A percentile compares a stretch with the other conserved stretches of the same genome.
These are phyloP conservation scores for Jamesozyma piceae DNA, from an alignment of 805 yeast genomes.

Conservation along the genomic window DNA sequence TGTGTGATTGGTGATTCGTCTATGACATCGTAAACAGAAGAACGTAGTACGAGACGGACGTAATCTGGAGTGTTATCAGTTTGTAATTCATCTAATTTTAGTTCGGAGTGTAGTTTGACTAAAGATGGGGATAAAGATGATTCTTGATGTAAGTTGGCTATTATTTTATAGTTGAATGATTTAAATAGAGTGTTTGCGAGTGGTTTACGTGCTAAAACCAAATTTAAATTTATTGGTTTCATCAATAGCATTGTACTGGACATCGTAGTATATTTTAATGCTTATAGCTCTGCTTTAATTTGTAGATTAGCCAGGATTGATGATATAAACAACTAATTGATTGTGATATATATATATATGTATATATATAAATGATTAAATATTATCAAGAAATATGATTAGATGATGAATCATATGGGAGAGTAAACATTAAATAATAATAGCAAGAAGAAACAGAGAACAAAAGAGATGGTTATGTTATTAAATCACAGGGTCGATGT, in stretches of 20 bases:
- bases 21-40: slow-evolving; percentile 90
- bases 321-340: too few relatives aligned
- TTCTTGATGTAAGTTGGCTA: slow-evolving; percentile 13
- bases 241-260: neutral
- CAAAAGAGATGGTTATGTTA: too few relatives aligned
- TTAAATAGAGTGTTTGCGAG: neutral
- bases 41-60: slow-evolving; percentile 78
- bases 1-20: slow-evolving; percentile 78
- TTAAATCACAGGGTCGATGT: too few relatives aligned
- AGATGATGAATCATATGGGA: too few relatives aligned
- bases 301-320: neutral
- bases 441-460: too few relatives aligned
- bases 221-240: neutral
- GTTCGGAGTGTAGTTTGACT: slow-evolving; percentile 22
- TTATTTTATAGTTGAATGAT: neutral
- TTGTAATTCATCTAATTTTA: slow-evolving; percentile 40
- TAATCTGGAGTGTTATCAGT: slow-evolving; percentile 80
- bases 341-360: too few relatives aligned
- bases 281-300: too few relatives aligned
- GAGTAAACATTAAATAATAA: too few relatives aligned
- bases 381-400: too few relatives aligned
- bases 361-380: too few relatives aligned
- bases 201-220: neutral
- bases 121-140: slow-evolving; percentile 14
- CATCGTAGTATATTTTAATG: too few relatives aligned